phyloP scores from a whole-genome alignment of 2,329 filamentous ascomycete species.

The Scytalidium lignicola region DNA sequence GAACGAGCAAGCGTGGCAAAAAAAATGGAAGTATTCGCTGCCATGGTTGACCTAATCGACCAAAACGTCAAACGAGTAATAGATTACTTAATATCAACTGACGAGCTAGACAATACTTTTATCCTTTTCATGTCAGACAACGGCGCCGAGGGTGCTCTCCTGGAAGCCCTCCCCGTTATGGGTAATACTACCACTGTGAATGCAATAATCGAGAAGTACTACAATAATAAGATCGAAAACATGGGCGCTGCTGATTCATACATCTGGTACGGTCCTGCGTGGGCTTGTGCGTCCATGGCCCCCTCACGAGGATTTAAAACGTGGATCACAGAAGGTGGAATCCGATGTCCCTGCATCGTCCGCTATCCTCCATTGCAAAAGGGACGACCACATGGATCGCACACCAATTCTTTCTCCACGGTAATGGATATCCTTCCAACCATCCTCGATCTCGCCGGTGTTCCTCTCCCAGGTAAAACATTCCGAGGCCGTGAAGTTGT shows the following conservation, averaged over 20 bases:
- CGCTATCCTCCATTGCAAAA: constrained; percentile 20
- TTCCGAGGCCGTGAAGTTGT: constrained; percentile 27
- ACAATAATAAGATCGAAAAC: constrained; percentile 55
- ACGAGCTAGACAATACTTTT: constrained; percentile 58
- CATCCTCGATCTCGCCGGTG: constrained; percentile 29
- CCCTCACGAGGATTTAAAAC: constrained; percentile 37
- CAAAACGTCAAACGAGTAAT: constrained; percentile 53
- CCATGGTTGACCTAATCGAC: constrained; percentile 60
- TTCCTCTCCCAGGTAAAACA: constrained; percentile 23
- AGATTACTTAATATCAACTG: constrained; percentile 47
- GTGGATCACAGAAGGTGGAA: constrained; percentile 35
- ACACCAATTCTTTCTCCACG: constrained; percentile 27
- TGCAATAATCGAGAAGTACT: constrained; percentile 43
- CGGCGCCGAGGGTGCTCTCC: constrained; percentile 53
- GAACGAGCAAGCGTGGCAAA: constrained; percentile 41
- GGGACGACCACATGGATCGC: constrained; percentile 29
- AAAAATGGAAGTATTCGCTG: constrained; percentile 58
- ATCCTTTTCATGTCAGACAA: constrained; percentile 60
- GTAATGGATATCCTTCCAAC: constrained; percentile 35
- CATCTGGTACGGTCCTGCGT: constrained; percentile 38
- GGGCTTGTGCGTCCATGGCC: constrained; percentile 37
- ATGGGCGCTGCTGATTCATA: constrained; percentile 46
- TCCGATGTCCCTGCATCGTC: constrained; percentile 31
- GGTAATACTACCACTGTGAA: constrained; percentile 47
- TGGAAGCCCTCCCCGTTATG: constrained; percentile 55